Evolutionary conservation across 352 stramenopile species (phyloP), one percentile per base, ranked within the genome.

Genomic region (Phytophthora lateralis): DNA sequence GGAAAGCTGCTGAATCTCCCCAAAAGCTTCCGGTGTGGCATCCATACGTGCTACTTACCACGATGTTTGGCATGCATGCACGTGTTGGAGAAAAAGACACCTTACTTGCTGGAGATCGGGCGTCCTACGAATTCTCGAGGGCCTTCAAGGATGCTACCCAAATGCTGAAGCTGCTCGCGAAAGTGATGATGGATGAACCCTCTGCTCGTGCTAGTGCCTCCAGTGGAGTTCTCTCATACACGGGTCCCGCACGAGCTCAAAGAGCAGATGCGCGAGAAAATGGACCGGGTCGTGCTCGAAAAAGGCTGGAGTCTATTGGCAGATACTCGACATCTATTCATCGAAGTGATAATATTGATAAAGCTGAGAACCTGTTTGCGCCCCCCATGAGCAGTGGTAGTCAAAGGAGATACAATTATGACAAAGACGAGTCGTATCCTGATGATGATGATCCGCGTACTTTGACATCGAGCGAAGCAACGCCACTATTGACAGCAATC

Each of bases 1-100:
- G 82, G 85, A 93, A 95, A 71, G 72, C 80, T 15, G 44, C 63
- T 6, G 79, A 89, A 32, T 80, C 68, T 14, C 79, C 80, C 4
- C 83, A 93, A 54, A 90, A 95, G 50, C 72, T 91, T 8, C 86
- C 86, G 12, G 78, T 93, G 30, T 95, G 86, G 86, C 86, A 95
- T 62, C 84, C 86, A 15, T 95, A 90, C 24, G 85, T 93, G 14
- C 65, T 95, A 17, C 61, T 95, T 8, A 93, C 86, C 26, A 95
- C 86, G 29, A 70, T 95, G 10, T 95, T 93, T 44, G 86, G 86
- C 3, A 89, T 95, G 80, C 82, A 93, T 51, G 83, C 86, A 8
- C 84, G 84, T 51, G 85, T 95, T 43, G 85, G 83, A 21, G 67
- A 91, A 20, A 91, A 89, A 54, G 74, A 92, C 62, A 93, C 84